A percentile compares a stretch with the other conserved stretches of the same genome.
phyloP scores from a whole-genome alignment of 1,284 basidiomycete genomes.

The Cystobasidium slooffiae region DNA sequence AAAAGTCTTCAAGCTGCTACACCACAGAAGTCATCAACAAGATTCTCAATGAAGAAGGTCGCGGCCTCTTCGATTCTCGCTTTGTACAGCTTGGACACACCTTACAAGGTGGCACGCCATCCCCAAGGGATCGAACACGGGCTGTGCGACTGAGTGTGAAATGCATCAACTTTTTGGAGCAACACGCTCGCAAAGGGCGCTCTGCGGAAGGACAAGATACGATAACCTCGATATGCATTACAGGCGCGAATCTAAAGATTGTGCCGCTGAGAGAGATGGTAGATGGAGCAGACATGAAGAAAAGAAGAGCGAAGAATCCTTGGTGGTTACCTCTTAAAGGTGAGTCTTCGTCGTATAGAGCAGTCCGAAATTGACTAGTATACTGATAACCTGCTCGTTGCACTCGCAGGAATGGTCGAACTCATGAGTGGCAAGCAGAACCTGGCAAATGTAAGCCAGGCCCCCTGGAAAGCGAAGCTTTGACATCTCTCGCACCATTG shows the following conservation, averaged over 20 bases:
- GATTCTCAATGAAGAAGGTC: slow-evolving; percentile 91
- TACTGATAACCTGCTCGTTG: neutral
- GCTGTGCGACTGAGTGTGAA: slow-evolving; percentile 87
- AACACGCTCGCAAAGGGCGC: slow-evolving; percentile 63
- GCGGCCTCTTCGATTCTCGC: slow-evolving; percentile 87
- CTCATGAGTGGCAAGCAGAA: slow-evolving; percentile 41
- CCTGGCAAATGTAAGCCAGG: slow-evolving; percentile 40
- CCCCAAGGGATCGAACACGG: slow-evolving; percentile 88
- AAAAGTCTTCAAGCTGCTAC: slow-evolving; percentile 84
- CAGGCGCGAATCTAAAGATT: slow-evolving; percentile 76
- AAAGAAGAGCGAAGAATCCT: slow-evolving; percentile 74
- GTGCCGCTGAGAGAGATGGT: slow-evolving; percentile 84
- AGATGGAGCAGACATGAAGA: slow-evolving; percentile 83
- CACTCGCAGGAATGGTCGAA: slow-evolving; percentile 34
- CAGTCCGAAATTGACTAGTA: slow-evolving; percentile 66
- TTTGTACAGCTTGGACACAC: slow-evolving; percentile 94
- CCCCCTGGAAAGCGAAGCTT: slow-evolving; percentile 1
- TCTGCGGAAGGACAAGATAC: slow-evolving; percentile 64
- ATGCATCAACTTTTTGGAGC: slow-evolving; percentile 92
- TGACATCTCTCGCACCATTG: neutral
- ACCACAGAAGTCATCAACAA: slow-evolving; percentile 89
- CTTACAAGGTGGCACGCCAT: slow-evolving; percentile 91
- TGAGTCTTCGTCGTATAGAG: slow-evolving; percentile 56
- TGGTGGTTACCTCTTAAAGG: slow-evolving; percentile 80
- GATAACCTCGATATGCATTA: slow-evolving; percentile 89